Evolutionary conservation across 2,329 filamentous ascomycete species (phyloP).

Genomic region (Aspergillus brasiliensis): DNA sequence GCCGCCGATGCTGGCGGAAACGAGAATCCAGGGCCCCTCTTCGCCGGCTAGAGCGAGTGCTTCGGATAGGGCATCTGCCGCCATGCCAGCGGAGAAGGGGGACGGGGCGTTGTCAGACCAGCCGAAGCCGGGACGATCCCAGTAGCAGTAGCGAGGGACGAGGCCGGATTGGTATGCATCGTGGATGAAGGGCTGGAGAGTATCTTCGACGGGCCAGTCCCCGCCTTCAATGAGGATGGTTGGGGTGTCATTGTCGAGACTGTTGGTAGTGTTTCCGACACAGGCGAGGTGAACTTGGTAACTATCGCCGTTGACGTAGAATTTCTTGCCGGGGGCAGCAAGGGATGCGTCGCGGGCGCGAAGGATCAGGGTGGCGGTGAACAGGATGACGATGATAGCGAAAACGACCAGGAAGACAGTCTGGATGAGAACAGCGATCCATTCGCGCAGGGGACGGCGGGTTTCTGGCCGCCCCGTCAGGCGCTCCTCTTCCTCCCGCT

Average conservation of each 20-base stretch:
- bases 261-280: conserved; percentile 64
- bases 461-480: conserved; percentile 87
- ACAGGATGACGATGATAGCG: conserved; percentile 68
- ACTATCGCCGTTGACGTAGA: conserved; percentile 79
- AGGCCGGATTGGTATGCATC: conserved; percentile 75
- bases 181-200: conserved; percentile 78
- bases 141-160: conserved; percentile 90
- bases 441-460: conserved; percentile 77
- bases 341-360: conserved; percentile 78
- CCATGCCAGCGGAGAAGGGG: conserved; percentile 89
- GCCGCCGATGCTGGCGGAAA: conserved; percentile 82
- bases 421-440: conserved; percentile 76
- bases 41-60: conserved; percentile 79
- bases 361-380: conserved; percentile 77
- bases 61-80: conserved; percentile 85
- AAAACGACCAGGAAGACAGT: conserved; percentile 72
- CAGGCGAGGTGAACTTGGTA: conserved; percentile 88
- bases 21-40: conserved; percentile 83
- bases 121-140: conserved; percentile 85
- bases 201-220: conserved; percentile 74
- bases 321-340: conserved; percentile 70
- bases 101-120: conserved; percentile 93
- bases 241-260: conserved; percentile 55
- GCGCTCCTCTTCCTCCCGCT: conserved; percentile 87
- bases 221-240: conserved; percentile 87